Percentiles rank a stretch among this genome's conserved stretches.
Conservation (phyloP, 352 stramenopile genomes). For the Phytophthora crassamura region DNA sequence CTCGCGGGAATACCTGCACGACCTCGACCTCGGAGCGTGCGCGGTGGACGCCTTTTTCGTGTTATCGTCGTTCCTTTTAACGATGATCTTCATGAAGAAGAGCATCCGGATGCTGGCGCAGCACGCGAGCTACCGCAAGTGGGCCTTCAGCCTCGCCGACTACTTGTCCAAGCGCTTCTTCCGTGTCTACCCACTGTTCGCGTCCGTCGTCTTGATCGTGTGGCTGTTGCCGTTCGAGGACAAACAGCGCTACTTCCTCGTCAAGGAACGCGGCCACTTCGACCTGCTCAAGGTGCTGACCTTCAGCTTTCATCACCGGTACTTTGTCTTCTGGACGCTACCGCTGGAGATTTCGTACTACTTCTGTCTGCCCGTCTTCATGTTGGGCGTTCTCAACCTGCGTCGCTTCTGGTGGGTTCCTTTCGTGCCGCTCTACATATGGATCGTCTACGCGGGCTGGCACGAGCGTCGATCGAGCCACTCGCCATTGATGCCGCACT, state of each 20-base stretch:
- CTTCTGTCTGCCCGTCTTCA: conserved; percentile 51
- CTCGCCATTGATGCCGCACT: conserved; percentile 34
- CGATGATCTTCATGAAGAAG: conserved; percentile 51
- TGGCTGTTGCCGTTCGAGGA: conserved; percentile 42
- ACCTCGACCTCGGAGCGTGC: conserved; percentile 36
- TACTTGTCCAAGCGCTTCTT: conserved; percentile 54
- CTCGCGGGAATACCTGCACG: conserved; percentile 35
- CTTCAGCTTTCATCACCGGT: conserved; percentile 42
- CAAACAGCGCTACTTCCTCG: conserved; percentile 40
- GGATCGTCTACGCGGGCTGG: conserved; percentile 35
- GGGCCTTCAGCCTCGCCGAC: conserved; percentile 32
- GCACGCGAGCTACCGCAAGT: conserved; percentile 27
- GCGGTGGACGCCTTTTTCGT: conserved; percentile 52
- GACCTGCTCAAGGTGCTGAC: conserved; percentile 53
- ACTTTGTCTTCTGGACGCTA: conserved; percentile 65
- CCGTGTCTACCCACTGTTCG: conserved; percentile 45
- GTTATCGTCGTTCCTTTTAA: conserved; percentile 53
- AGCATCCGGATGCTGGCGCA: conserved; percentile 32
- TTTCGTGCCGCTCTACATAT: conserved; percentile 35
- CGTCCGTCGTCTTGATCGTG: conserved; percentile 25
- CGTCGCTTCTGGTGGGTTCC: conserved; percentile 45
- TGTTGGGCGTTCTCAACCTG: conserved; percentile 31
- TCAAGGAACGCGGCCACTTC: conserved; percentile 41
- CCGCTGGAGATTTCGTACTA: conserved; percentile 62
- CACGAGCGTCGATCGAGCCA: conserved; percentile 36